A percentile compares a stretch with the other conserved stretches of the same genome.
phyloP scores from a whole-genome alignment of 108 stramenopile genomes.

The Cylindrotheca closterium region DNA sequence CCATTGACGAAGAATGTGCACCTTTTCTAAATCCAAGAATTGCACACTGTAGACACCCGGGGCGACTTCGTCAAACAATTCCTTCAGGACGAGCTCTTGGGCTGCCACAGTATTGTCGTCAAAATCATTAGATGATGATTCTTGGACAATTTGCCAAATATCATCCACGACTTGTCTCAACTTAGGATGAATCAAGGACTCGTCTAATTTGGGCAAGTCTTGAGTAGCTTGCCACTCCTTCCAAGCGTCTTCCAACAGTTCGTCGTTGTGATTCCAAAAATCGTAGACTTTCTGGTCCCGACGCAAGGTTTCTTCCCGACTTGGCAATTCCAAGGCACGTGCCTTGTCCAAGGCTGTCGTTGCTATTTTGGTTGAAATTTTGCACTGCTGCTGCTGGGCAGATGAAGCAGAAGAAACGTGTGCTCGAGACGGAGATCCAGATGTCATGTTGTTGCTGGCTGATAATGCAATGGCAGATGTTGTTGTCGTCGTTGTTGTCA shows the following conservation, averaged over 20 bases:
- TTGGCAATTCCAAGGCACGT: neutral
- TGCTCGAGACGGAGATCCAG: neutral
- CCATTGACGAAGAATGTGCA: constrained; percentile 26
- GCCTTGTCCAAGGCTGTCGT: neutral
- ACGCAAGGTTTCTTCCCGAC: constrained; percentile 10
- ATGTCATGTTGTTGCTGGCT: neutral
- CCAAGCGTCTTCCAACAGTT: constrained; percentile 10
- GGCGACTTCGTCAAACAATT: constrained; percentile 15
- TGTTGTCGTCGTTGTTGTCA: neutral
- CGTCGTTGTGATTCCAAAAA: constrained; percentile 11
- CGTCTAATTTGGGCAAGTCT: constrained; percentile 2
- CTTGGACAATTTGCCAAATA: neutral
- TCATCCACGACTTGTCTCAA: neutral
- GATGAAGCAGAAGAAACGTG: neutral
- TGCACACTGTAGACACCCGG: constrained; percentile 35
- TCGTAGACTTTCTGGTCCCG: constrained; percentile 3
- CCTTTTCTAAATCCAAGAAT: constrained; percentile 29
- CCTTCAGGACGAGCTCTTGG: neutral
- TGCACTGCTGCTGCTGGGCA: neutral
- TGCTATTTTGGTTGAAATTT: neutral
- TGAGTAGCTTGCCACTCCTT: constrained; percentile 5
- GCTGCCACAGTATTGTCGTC: neutral
- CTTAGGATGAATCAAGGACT: constrained; percentile 2
- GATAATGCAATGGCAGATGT: neutral
- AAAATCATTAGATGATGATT: neutral